Percentiles rank a stretch among this genome's conserved stretches.
These are phyloP conservation scores for Gossypium aridum DNA, from an alignment of 441 rosid genomes.

Conservation along the genomic window DNA sequence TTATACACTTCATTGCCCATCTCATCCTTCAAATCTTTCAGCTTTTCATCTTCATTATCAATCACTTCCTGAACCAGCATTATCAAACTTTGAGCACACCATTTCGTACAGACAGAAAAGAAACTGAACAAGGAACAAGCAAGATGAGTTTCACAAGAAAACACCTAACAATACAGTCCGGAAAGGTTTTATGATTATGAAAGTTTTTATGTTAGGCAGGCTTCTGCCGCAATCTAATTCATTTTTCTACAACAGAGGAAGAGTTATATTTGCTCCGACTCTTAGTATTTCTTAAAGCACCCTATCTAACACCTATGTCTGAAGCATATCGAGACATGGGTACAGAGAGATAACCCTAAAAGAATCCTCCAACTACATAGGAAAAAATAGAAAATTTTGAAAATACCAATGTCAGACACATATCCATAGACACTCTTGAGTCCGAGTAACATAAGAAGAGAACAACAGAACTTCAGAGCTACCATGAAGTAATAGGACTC, in stretches of 20 bases:
- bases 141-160: not conserved
- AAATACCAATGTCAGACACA: not conserved
- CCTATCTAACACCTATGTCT: not conserved
- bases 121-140: not conserved
- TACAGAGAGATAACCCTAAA: not conserved
- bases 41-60: conserved; percentile 56
- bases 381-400: not conserved
- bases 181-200: no score
- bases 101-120: not conserved
- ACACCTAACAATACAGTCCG: no score
- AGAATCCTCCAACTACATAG: not conserved
- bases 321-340: not conserved
- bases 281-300: not conserved
- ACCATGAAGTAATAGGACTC: not conserved
- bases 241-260: no score
- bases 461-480: not conserved
- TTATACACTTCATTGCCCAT: conserved; percentile 53
- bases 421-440: not conserved
- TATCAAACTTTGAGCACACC: conserved; percentile 7
- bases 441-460: not conserved
- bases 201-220: no score
- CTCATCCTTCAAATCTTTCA: conserved; percentile 49
- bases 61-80: conserved; percentile 53
- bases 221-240: no score
- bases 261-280: not conserved